Evolutionary conservation across 768 basidiomycete genomes (phyloP).

Genomic region (Coprinopsis sp.): DNA sequence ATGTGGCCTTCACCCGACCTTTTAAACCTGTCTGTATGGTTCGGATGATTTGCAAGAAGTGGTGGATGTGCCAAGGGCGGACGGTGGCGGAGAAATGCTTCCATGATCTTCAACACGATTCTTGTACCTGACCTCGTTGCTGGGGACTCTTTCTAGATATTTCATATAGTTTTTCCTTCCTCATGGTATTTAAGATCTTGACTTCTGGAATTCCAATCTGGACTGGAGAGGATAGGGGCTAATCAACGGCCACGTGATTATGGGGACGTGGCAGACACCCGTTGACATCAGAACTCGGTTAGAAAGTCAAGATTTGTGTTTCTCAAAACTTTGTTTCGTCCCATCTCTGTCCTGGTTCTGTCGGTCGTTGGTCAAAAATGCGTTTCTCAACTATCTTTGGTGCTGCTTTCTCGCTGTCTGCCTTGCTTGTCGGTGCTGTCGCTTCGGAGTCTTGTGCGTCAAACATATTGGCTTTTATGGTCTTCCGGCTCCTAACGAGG

Average conservation of each 20-base stretch:
- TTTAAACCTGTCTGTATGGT: no score
- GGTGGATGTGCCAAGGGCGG: background rate
- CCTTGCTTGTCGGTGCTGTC: constrained; percentile 19
- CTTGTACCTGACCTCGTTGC: background rate
- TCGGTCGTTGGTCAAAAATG: constrained; percentile 19
- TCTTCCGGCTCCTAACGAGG: constrained; percentile 7
- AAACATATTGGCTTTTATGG: constrained; percentile 2
- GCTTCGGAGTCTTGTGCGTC: constrained; percentile 17
- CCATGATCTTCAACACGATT: background rate
- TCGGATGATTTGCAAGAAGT: constrained; percentile 3
- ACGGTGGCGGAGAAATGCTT: background rate
- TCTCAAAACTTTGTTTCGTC: constrained; percentile 1
- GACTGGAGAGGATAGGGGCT: background rate
- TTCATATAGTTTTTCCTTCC: no score
- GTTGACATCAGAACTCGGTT: no score
- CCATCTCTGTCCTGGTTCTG: constrained; percentile 8
- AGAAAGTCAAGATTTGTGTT: no score
- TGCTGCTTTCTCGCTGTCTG: constrained; percentile 21
- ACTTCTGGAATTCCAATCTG: no score
- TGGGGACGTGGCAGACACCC: constrained; percentile 20
- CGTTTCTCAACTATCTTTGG: constrained; percentile 21
- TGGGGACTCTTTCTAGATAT: no score
- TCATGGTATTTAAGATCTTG: no score
- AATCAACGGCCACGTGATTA: background rate
- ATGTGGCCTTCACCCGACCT: no score